Base-by-base conservation (phyloP, 352 stramenopile genomes). In the Phytophthora colocasiae region DNA sequence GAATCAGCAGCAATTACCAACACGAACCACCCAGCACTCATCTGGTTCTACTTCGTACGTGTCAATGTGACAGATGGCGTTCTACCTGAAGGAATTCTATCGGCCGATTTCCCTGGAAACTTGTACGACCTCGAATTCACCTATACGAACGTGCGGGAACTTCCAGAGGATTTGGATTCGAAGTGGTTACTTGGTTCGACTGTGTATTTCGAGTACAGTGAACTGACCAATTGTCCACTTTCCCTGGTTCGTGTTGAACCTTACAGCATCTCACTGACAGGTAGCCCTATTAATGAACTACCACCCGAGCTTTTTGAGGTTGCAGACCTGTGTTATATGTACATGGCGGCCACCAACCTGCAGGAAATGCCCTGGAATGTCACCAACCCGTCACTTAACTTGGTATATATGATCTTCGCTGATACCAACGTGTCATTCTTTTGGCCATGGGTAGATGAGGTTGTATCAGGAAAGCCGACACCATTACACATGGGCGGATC, bases 81-180 rank as follows among this genome's bases (percentile, higher is more conserved):
- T 6, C 29, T 71, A 6, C 63, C 63, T 22, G 58, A 24, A 6
- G 68, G 63, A 4, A 26, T 59, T 1, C 46, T 58, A 6, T 66
- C 54, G 2, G 14, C 47, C 3, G 58, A 73, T 26, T 66, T 54
- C 15, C 52, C 63, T 0, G 19, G 12, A 0, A 66, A 58, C 8
- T 9, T 77, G 10, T 64, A 63, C 12, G 66, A 84, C 29, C 45
- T 88, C 4, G 71, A 81, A 17, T 50, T 83, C 51, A 63, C 24
- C 0, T 55, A 56, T 9, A 69, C 63, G 22, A 85, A 82, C 26
- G 32, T 90, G 6, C 71, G 44, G 0, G 41, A 73, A 14, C 38
- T 87, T 3, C 81, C 81, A 0, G 47, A 73, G 1, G 49, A 85
- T 81, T 36, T 87, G 11, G 56, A 78, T 41, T 22, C 59, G 15